phyloP scores from a whole-genome alignment of 441 rosid species.

The Croton setiger region DNA sequence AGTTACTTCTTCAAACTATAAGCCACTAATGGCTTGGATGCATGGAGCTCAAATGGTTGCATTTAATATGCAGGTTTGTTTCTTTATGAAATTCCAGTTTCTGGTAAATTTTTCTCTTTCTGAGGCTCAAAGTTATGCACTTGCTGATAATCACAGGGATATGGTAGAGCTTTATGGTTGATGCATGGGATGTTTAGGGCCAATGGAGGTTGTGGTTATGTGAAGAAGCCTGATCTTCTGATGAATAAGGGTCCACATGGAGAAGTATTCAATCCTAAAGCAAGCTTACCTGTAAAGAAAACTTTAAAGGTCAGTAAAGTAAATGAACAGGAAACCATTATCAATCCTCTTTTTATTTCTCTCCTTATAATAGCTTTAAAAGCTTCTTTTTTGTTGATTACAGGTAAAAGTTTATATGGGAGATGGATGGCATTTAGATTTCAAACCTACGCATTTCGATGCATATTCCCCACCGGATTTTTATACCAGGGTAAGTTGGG shows the following conservation, averaged over 20 bases:
- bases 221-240: conserved; percentile 69
- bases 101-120: not conserved
- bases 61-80: conserved; percentile 90
- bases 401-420: conserved; percentile 87
- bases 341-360: not conserved
- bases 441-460: conserved; percentile 72
- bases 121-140: not conserved
- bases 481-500: conserved; percentile 51
- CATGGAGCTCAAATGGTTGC: conserved; percentile 99
- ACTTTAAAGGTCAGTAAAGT: conserved; percentile 56
- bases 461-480: conserved; percentile 82
- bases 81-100: not conserved
- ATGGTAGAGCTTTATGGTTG: conserved; percentile 72
- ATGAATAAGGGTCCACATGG: conserved; percentile 35
- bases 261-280: conserved; percentile 62
- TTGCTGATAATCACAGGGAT: conserved; percentile 41
- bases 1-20: conserved; percentile 83
- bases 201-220: conserved; percentile 85
- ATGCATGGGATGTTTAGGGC: conserved; percentile 92
- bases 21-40: conserved; percentile 81
- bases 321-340: not conserved
- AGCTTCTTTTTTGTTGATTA: conserved; percentile 1
- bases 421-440: conserved; percentile 87
- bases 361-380: not conserved
- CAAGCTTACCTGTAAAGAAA: conserved; percentile 39